These are phyloP conservation scores for Pseudogymnoascus sp. DNA, from an alignment of 2,329 filamentous ascomycete genomes.

Conservation along the genomic window DNA sequence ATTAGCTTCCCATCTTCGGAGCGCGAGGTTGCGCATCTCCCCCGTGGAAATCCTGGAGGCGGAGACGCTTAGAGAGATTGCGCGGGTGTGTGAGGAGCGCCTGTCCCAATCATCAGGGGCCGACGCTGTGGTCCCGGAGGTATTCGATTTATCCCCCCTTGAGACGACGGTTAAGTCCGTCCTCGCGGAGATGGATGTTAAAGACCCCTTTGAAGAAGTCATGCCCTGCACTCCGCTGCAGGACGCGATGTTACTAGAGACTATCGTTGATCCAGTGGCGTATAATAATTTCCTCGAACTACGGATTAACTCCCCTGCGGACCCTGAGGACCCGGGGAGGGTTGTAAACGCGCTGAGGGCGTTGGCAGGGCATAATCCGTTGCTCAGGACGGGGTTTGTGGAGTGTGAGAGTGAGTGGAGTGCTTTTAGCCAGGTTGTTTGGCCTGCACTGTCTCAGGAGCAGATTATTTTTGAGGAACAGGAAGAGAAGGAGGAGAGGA, in stretches of 20 bases:
- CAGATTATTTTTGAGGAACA: slow-evolving; percentile 37
- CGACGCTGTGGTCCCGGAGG: not conserved
- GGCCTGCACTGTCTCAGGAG: slow-evolving; percentile 39
- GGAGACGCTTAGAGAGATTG: slow-evolving; percentile 37
- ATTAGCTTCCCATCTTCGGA: slow-evolving; percentile 56
- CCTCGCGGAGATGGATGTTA: slow-evolving; percentile 10
- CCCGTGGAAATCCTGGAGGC: slow-evolving; percentile 55
- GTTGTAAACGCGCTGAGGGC: slow-evolving; percentile 42
- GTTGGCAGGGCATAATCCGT: slow-evolving; percentile 49
- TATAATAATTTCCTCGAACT: slow-evolving; percentile 77
- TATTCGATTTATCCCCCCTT: not conserved
- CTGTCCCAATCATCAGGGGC: not conserved
- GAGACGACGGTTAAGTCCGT: not conserved
- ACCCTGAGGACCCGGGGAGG: slow-evolving; percentile 26
- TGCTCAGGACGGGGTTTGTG: slow-evolving; percentile 67
- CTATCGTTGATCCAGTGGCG: slow-evolving; percentile 44
- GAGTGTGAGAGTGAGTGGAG: slow-evolving; percentile 36
- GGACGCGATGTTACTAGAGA: slow-evolving; percentile 72
- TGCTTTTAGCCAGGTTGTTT: slow-evolving; percentile 56
- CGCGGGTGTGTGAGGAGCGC: slow-evolving; percentile 24
- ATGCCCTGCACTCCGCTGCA: slow-evolving; percentile 66
- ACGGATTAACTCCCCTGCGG: slow-evolving; percentile 19
- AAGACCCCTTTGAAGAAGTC: slow-evolving; percentile 33
- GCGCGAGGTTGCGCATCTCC: slow-evolving; percentile 44
- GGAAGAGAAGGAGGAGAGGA: slow-evolving; percentile 28